Evolutionary conservation across 2,329 filamentous ascomycete genomes (phyloP), one percentile per base, ranked within the genome.

Genomic region (Diaporthe capsici): DNA sequence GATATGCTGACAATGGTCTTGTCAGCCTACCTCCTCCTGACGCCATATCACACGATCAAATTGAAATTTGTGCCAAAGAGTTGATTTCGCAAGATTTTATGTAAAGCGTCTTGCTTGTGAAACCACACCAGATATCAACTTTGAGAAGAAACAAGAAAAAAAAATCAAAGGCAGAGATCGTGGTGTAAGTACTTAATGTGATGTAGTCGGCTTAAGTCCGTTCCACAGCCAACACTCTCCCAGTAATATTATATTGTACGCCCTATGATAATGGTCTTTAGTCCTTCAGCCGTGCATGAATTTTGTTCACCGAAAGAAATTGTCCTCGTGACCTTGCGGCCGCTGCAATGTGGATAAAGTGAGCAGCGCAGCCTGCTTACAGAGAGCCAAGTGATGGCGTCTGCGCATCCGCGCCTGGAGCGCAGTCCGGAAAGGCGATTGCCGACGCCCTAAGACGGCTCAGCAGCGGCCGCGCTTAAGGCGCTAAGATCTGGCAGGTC

Each of bases 391-490:
- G 22, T 53, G 57, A 53, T 28, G 44, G 71, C 71, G 71, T 53
- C 44, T 63, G 49, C 42, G 63, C 31, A 22, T 53, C 63, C 28
- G 63, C 63, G 63, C 63, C 71, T 42, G 17, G 61, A 42, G 44
- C 71, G 44, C 55, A 61, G 55, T 39, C 42, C 42, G 70, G 70
- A 72, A 61, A 63, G 34, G n/a, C n/a, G 4, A 39, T 4, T 63
- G 44, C 57, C 31, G 31, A 17, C 25, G 34, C 28, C 34, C 7
- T 63, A 20, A 25, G 34, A 60, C 57, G 57, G 71, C 71, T 61
- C 70, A 75, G 70, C 42, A 42, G 70, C 68, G 74, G 70, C 58
- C 61, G 74, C 74, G 70, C 74, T 68, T 73, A 47, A 25, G 42
- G 70, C 74, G 51, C 74, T 73, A 73, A 39, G 71, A 42, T n/a